Conservation (phyloP, 2,329 filamentous ascomycete species). For the Trichoderma sp. region DNA sequence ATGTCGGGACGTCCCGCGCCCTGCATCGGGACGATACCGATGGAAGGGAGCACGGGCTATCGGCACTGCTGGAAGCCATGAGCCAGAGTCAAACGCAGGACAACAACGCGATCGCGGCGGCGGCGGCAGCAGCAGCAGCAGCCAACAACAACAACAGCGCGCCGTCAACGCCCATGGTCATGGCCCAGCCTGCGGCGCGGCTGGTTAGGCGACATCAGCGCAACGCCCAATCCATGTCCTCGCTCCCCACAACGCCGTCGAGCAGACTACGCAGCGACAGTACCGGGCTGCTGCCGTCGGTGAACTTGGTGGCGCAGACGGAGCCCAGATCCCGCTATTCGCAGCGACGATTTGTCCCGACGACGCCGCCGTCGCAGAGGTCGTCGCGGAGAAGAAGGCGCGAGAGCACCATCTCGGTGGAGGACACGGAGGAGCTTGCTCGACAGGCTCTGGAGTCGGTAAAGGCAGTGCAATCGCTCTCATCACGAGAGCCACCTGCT, state of each 20-base stretch:
- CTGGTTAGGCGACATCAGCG: constrained; percentile 67
- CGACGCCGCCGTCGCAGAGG: constrained; percentile 48
- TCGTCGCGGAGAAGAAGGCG: constrained; percentile 67
- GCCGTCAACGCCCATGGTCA: constrained; percentile 66
- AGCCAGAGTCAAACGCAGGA: constrained; percentile 56
- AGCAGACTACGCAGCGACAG: constrained; percentile 53
- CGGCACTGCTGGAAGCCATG: constrained; percentile 77
- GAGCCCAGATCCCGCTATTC: constrained; percentile 55
- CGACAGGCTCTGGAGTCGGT: constrained; percentile 58
- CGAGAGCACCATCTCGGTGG: constrained; percentile 81
- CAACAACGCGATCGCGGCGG: constrained; percentile 38
- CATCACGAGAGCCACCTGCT: constrained; percentile 36
- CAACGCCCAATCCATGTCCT: constrained; percentile 81
- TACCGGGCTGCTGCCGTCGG: constrained; percentile 60
- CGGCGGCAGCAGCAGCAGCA: neutral
- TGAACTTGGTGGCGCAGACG: constrained; percentile 62
- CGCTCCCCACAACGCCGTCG: constrained; percentile 76
- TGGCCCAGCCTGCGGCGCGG: constrained; percentile 50
- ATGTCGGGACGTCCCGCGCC: constrained; percentile 47
- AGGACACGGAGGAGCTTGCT: constrained; percentile 60
- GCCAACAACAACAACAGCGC: constrained; percentile 61
- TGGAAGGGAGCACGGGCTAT: constrained; percentile 64
- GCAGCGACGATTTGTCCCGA: constrained; percentile 46
- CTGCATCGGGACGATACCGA: constrained; percentile 50
- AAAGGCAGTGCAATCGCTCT: constrained; percentile 48